A percentile compares a stretch with the other conserved stretches of the same genome.
Evolutionary conservation across 2,329 filamentous ascomycete genomes (phyloP).

Genomic region (Fusarium metavorans): DNA sequence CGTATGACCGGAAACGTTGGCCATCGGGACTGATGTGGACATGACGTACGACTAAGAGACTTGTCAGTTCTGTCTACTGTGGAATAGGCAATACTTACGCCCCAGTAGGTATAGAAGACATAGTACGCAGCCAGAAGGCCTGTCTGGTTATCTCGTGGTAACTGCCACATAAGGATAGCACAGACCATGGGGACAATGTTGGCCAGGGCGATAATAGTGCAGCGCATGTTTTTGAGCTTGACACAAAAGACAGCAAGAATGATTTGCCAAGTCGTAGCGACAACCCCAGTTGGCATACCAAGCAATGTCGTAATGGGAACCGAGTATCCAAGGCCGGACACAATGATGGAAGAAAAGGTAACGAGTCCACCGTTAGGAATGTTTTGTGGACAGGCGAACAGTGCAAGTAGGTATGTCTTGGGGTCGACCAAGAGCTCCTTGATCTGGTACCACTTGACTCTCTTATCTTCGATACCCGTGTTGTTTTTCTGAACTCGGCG

Average conservation of each 20-base stretch:
- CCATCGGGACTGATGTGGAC: not conserved
- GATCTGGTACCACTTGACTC: not conserved
- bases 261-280: not conserved
- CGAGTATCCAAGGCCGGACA: not conserved
- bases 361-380: not conserved
- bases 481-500: not conserved
- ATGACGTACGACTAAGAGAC: not conserved
- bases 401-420: not conserved
- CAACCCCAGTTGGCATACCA: not conserved
- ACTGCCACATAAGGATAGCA: not conserved
- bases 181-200: not conserved
- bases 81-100: not conserved
- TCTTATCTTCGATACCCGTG: not conserved
- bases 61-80: not conserved
- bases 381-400: not conserved
- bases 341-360: not conserved
- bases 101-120: not conserved
- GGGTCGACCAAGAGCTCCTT: not conserved
- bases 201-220: not conserved
- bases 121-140: not conserved
- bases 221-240: not conserved
- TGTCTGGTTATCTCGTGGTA: not conserved
- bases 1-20: not conserved
- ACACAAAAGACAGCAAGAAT: not conserved
- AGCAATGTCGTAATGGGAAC: not conserved